Percentiles rank a stretch among this genome's conserved stretches.
phyloP scores from a whole-genome alignment of 805 yeast genomes.

The Torulaspora indica region DNA sequence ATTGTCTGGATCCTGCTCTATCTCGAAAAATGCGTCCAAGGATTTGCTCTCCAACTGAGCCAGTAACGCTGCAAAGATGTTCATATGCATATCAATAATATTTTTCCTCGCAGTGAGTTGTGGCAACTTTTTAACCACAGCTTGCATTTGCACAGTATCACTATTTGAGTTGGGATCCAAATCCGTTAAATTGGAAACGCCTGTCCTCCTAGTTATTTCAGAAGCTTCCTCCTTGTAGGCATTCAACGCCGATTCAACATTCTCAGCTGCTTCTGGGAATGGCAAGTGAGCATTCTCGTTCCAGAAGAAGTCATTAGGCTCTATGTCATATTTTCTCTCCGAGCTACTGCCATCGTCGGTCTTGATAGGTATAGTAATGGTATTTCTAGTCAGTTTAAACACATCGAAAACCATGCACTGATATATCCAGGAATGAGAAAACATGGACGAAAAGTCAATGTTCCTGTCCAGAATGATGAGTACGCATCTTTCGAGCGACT shows the following conservation, averaged over 20 bases:
- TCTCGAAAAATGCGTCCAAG: conserved; percentile 86
- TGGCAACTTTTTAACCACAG: conserved; percentile 88
- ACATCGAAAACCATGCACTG: conserved; percentile 95
- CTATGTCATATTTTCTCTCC: conserved; percentile 74
- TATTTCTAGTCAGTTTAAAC: conserved; percentile 73
- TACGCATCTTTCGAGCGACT: conserved; percentile 58
- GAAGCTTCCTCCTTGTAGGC: conserved; percentile 83
- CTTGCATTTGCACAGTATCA: conserved; percentile 67
- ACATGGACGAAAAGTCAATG: conserved; percentile 87
- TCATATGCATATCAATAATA: conserved; percentile 94
- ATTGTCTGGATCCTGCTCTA: conserved; percentile 73
- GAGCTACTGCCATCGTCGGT: conserved; percentile 37
- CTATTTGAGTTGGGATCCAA: conserved; percentile 50
- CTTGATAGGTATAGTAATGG: conserved; percentile 56
- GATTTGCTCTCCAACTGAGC: conserved; percentile 81
- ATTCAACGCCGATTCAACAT: conserved; percentile 78
- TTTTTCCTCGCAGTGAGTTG: conserved; percentile 84
- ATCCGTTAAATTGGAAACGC: conserved; percentile 65
- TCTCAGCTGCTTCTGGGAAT: conserved; percentile 98
- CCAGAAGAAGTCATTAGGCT: conserved; percentile 95
- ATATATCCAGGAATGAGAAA: conserved; percentile 96
- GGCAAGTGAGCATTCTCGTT: conserved; percentile 74
- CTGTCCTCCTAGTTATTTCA: conserved; percentile 72
- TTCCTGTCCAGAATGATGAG: conserved; percentile 81
- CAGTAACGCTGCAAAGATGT: conserved; percentile 77